A percentile compares a stretch with the other conserved stretches of the same genome.
These are phyloP conservation scores for Pseudocercospora musae DNA, from an alignment of 2,329 filamentous ascomycete genomes.

Conservation along the genomic window DNA sequence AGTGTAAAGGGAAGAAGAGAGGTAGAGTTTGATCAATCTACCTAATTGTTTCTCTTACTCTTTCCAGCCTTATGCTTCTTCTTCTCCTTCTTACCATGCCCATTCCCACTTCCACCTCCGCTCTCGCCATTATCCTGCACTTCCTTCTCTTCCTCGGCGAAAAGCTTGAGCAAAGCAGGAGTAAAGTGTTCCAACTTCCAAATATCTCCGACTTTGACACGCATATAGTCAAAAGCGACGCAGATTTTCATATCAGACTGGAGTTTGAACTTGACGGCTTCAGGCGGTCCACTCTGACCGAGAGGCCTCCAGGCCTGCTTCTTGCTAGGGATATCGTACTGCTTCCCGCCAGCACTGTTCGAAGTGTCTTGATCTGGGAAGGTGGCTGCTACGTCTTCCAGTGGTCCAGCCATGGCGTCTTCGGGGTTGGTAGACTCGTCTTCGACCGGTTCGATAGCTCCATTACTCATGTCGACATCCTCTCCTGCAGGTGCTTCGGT, in stretches of 20 bases:
- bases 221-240: constrained; percentile 77
- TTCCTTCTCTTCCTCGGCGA: constrained; percentile 45
- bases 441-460: constrained; percentile 9
- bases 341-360: constrained; percentile 16
- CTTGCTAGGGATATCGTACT: constrained; percentile 23
- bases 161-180: constrained; percentile 57
- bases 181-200: constrained; percentile 62
- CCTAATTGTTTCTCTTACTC: constrained; percentile 21
- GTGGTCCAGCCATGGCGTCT: constrained; percentile 26
- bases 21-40: no score
- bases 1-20: no score
- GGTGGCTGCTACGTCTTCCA: constrained; percentile 26
- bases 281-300: constrained; percentile 6
- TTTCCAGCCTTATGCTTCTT: constrained; percentile 28
- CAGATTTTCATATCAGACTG: constrained; percentile 60
- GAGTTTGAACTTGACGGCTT: constrained; percentile 37
- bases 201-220: constrained; percentile 67
- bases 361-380: constrained; percentile 21
- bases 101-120: background rate
- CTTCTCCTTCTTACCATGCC: constrained; percentile 17
- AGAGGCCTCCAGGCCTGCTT: background rate
- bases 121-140: constrained; percentile 17
- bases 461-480: constrained; percentile 7
- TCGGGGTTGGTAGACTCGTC: constrained; percentile 19
- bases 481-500: constrained; percentile 27